These are phyloP conservation scores for Didymella glomerata DNA, from an alignment of 2,329 filamentous ascomycete species.

Conservation along the genomic window DNA sequence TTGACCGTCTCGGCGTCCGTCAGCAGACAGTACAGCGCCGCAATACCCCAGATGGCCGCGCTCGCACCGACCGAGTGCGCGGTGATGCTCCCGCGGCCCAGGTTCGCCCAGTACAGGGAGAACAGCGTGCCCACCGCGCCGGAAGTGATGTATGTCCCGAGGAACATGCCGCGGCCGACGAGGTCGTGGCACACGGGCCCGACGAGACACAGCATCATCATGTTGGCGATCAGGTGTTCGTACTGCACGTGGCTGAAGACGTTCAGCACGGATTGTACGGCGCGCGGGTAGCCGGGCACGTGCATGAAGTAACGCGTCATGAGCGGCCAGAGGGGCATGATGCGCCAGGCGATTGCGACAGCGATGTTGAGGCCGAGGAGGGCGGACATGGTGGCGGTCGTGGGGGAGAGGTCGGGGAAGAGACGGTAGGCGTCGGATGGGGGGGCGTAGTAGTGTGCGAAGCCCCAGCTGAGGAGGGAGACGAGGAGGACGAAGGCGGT, in stretches of 20 bases:
- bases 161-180: constrained; percentile 47
- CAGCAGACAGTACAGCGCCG: constrained; percentile 42
- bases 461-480: constrained; percentile 35
- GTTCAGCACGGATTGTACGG: constrained; percentile 68
- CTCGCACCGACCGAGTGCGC: constrained; percentile 46
- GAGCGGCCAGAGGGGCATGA: constrained; percentile 70
- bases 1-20: constrained; percentile 43
- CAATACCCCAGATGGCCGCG: constrained; percentile 48
- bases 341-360: constrained; percentile 67
- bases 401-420: constrained; percentile 44
- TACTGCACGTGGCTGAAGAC: constrained; percentile 74
- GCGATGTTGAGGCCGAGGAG: constrained; percentile 68
- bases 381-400: constrained; percentile 61
- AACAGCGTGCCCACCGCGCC: constrained; percentile 46
- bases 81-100: constrained; percentile 38
- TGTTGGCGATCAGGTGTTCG: constrained; percentile 68
- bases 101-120: constrained; percentile 46
- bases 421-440: constrained; percentile 44
- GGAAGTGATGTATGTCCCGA: constrained; percentile 47
- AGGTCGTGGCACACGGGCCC: constrained; percentile 59
- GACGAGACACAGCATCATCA: constrained; percentile 70
- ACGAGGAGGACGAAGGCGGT: constrained; percentile 45
- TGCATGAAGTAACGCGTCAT: constrained; percentile 69
- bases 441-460: constrained; percentile 46
- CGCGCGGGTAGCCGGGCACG: constrained; percentile 64